Conservation (phyloP, 1,284 basidiomycete genomes). For the Ganoderma resinaceum region DNA sequence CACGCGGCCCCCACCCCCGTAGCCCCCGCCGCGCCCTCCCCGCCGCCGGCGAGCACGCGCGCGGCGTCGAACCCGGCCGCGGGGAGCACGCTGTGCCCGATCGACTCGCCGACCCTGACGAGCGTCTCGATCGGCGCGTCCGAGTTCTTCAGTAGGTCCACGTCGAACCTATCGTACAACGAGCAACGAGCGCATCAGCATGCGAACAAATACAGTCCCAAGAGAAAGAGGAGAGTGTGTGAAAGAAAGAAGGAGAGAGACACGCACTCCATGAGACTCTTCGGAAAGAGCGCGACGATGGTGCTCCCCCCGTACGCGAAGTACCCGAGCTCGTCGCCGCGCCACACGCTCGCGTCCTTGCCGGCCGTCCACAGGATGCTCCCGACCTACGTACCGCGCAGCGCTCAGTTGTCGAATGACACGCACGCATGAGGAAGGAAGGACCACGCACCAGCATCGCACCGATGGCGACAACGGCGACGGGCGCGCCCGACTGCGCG, state of each 20-base stretch:
- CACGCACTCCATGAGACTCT: conserved; percentile 56
- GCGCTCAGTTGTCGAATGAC: not conserved
- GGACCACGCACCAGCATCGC: conserved; percentile 60
- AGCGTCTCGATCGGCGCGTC: conserved; percentile 71
- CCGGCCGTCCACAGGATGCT: conserved; percentile 39
- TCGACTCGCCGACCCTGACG: conserved; percentile 57
- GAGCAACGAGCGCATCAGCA: too few species aligned
- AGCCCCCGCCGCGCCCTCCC: not conserved
- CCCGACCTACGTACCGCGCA: conserved; percentile 24
- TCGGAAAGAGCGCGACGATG: conserved; percentile 69
- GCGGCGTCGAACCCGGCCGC: conserved; percentile 1
- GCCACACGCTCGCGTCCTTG: conserved; percentile 46
- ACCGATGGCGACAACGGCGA: conserved; percentile 70
- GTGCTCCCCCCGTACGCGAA: conserved; percentile 80
- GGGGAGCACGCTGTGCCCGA: conserved; percentile 18
- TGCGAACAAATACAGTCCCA: too few species aligned
- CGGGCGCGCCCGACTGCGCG: conserved; percentile 47
- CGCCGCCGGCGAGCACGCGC: conserved; percentile 5
- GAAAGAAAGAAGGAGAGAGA: not conserved
- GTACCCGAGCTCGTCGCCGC: conserved; percentile 67
- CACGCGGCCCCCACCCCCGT: not conserved
- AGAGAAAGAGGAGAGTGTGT: too few species aligned
- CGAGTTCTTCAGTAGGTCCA: conserved; percentile 71
- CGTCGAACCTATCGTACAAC: conserved; percentile 61
- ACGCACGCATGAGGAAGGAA: not conserved